Conservation (phyloP, 1,139 yeast genomes). For the Yamadazyma pseudoaaseri region DNA sequence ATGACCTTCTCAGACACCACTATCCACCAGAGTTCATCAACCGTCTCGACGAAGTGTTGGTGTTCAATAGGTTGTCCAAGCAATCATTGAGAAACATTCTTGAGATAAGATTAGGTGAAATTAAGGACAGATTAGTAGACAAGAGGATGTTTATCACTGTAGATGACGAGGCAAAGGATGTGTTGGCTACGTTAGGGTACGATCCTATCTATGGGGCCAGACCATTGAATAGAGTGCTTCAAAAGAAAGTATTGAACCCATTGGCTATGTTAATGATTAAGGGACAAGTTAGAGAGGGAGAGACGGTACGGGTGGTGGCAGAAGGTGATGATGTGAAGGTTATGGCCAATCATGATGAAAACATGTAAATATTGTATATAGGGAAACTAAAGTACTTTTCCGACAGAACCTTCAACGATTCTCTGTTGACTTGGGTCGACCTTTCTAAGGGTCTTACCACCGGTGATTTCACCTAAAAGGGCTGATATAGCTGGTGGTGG, state of each 20-base stretch:
- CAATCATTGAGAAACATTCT: conserved; percentile 72
- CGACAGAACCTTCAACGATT: conserved; percentile 47
- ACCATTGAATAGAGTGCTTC: conserved; percentile 88
- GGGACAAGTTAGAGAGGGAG: conserved; percentile 75
- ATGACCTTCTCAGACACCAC: conserved; percentile 62
- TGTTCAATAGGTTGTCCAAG: conserved; percentile 85
- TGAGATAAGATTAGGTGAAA: conserved; percentile 77
- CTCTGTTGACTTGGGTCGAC: conserved; percentile 48
- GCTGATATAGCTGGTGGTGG: conserved; percentile 40
- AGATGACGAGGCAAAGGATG: conserved; percentile 61
- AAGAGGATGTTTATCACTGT: conserved; percentile 70
- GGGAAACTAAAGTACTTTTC: conserved; percentile 42
- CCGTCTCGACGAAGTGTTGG: conserved; percentile 85
- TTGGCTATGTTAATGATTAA: conserved; percentile 76
- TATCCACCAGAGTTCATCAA: conserved; percentile 96
- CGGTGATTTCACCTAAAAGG: conserved; percentile 55
- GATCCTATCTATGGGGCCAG: conserved; percentile 94
- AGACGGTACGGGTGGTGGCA: conserved; percentile 48
- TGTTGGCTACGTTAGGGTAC: conserved; percentile 83
- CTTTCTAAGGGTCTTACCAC: conserved; percentile 48
- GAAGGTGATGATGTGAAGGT: conserved; percentile 32
- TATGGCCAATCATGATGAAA: conserved; percentile 32
- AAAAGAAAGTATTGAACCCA: conserved; percentile 78
- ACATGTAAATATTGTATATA: conserved; percentile 7
- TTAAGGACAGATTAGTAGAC: conserved; percentile 73